phyloP scores from a whole-genome alignment of 306 rosid species.

The Fragaria ananassa region DNA sequence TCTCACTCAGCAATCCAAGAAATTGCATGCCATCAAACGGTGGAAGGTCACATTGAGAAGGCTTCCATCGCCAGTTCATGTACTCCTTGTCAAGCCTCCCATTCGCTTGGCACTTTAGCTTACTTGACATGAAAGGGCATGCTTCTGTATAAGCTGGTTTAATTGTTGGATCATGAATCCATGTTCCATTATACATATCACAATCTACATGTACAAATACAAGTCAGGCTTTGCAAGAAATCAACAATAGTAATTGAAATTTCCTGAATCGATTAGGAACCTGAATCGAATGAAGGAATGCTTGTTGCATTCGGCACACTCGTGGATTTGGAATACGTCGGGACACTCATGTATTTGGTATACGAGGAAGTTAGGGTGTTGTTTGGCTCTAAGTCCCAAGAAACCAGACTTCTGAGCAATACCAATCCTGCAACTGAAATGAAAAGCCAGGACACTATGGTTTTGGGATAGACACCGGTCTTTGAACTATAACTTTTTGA shows the following conservation, averaged over 20 bases:
- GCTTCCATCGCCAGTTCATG: constrained; percentile 92
- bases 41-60: constrained; percentile 74
- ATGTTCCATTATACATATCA: constrained; percentile 75
- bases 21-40: constrained; percentile 73
- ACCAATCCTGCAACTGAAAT: neutral
- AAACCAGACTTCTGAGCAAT: neutral
- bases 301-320: neutral
- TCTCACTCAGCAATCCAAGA: constrained; percentile 82
- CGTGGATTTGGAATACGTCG: neutral
- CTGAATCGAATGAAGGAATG: neutral
- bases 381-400: neutral
- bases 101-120: constrained; percentile 57
- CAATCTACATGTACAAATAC: constrained; percentile 34
- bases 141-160: constrained; percentile 62
- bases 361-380: neutral
- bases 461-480: neutral
- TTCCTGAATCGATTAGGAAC: neutral
- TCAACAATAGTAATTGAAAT: neutral
- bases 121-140: constrained; percentile 87
- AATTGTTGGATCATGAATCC: constrained; percentile 72
- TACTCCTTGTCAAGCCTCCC: constrained; percentile 48
- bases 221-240: constrained; percentile 13
- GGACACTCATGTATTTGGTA: neutral
- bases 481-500: neutral
- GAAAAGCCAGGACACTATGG: neutral